Evolutionary conservation across 1,139 yeast species (phyloP), one percentile per base, ranked within the genome.

Genomic region (Nakaseomyces kungkrabaensis): DNA sequence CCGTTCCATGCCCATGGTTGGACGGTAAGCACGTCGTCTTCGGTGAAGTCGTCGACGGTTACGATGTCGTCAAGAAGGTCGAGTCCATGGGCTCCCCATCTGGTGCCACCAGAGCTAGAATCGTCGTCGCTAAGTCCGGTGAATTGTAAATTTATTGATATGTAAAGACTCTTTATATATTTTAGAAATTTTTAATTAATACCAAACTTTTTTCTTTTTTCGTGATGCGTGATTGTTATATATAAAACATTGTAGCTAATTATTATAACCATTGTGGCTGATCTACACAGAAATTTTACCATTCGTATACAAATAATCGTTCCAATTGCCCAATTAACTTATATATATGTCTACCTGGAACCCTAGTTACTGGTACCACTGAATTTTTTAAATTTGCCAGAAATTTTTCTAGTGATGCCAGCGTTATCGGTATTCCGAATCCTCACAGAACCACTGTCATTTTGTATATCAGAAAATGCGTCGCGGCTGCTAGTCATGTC

Each of bases 11-110:
- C 72, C 86, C 96, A 62, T 90, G 97, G 97, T 83, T 92, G 75
- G 97, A 92, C 70, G 97, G 97, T 71, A 85, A 85, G 78, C 98
- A 92, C 84, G 97, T 89, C 73, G 98, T 92, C 59, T 92, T 90
- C 66, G 98, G 98, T 72, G 97, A 90, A 78, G 97, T 92, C 62
- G 71, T 74, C 63, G 96, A 89, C 52, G 97, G 97, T 67, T 73
- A 75, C 69, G 96, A 90, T 66, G 71, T 89, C 66, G 96, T 92
- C 73, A 85, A 88, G 86, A 81, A 84, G 78, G 77, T 92, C 67
- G 98, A 92, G 79, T 61, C 82, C 56, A 76, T 73, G 66, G 98
- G 98, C 70, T 82, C 97, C 55, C 72, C 76, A 66, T 74, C 83
- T 58, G 98, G 98, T 75, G 75, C 85, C 60, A 81, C 97, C 69